Conservation (phyloP, 192 early-diverging fungal genomes). For the Phycomyces nitens region DNA sequence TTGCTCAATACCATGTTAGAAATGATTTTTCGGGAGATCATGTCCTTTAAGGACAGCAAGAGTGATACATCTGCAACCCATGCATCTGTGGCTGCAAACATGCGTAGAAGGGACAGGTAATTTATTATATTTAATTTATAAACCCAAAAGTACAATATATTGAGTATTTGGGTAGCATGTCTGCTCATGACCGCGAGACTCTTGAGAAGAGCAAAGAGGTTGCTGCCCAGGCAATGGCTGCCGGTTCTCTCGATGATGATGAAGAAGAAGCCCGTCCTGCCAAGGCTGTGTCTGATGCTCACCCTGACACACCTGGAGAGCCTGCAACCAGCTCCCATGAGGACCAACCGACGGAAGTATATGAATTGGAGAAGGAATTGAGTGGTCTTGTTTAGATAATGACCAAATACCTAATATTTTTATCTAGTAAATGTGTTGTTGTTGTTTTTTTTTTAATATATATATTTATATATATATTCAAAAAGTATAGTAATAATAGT, state of each 20-base stretch:
- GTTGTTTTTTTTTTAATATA: too few relatives aligned
- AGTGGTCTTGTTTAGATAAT: conserved; percentile 23
- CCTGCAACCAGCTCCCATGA: not conserved
- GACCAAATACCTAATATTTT: not conserved
- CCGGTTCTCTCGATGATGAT: too few relatives aligned
- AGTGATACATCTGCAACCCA: not conserved
- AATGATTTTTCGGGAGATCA: not conserved
- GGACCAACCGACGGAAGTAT: conserved; percentile 25
- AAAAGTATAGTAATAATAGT: too few relatives aligned
- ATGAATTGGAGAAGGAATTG: conserved; percentile 38
- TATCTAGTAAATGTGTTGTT: too few relatives aligned
- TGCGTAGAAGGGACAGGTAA: not conserved
- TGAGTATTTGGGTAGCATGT: too few relatives aligned
- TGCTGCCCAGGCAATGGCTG: conserved; percentile 25
- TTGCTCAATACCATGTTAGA: too few relatives aligned
- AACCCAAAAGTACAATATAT: too few relatives aligned
- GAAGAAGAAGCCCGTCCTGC: too few relatives aligned
- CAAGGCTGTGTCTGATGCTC: too few relatives aligned
- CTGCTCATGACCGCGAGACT: conserved; percentile 35
- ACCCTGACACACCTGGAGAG: too few relatives aligned
- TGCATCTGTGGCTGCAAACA: not conserved
- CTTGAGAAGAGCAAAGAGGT: conserved; percentile 31
- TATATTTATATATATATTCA: too few relatives aligned
- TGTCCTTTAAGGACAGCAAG: not conserved
- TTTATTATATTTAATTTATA: too few relatives aligned